Conservation (phyloP, 2,329 filamentous ascomycete genomes). For the Malbranchea zuffiana region DNA sequence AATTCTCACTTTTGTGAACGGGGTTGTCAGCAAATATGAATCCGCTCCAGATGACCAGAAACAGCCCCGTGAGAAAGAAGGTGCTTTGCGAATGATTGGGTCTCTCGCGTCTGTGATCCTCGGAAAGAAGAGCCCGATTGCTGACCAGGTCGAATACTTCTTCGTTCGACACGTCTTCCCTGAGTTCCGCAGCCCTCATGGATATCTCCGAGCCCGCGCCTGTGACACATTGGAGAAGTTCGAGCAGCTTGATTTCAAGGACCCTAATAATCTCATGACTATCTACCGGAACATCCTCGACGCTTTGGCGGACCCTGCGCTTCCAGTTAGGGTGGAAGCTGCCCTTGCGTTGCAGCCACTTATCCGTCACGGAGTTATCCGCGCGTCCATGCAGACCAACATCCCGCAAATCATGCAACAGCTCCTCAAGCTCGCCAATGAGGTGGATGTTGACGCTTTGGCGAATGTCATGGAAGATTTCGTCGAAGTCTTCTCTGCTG, state of each 20-base stretch:
- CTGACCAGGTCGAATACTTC: constrained; percentile 96
- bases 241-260: constrained; percentile 92
- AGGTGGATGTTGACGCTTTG: constrained; percentile 92
- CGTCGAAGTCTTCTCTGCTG: constrained; percentile 94
- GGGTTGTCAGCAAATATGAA: constrained; percentile 88
- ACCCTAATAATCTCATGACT: constrained; percentile 84
- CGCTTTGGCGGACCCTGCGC: constrained; percentile 86
- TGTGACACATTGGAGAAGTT: constrained; percentile 98
- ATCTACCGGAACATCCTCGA: constrained; percentile 96
- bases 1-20: constrained; percentile 88
- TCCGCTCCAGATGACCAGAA: constrained; percentile 74
- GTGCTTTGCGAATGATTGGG: constrained; percentile 91
- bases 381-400: constrained; percentile 90
- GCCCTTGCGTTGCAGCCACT: constrained; percentile 88
- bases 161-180: constrained; percentile 97
- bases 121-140: constrained; percentile 96
- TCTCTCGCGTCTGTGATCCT: constrained; percentile 88
- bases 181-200: constrained; percentile 85
- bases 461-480: constrained; percentile 99
- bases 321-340: constrained; percentile 89
- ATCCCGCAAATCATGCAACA: constrained; percentile 99
- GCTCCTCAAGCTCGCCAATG: constrained; percentile 88
- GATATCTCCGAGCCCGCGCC: constrained; percentile 84
- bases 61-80: constrained; percentile 90
- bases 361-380: constrained; percentile 89